Conservation (phyloP, 306 rosid species). For the Nissolia schottii region DNA sequence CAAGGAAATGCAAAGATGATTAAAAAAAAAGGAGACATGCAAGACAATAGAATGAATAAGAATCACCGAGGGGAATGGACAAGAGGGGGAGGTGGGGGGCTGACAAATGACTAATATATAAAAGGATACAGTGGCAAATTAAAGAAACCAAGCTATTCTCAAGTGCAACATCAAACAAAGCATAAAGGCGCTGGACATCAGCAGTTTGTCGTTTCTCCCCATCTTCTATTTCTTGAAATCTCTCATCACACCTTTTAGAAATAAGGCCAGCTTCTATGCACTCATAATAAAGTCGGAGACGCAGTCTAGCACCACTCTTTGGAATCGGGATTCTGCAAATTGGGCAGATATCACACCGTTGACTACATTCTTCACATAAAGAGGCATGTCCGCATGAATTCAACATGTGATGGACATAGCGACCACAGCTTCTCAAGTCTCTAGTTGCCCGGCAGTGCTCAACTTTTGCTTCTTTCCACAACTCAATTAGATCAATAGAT, state of each 20-base stretch:
- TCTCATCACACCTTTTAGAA: conserved; percentile 75
- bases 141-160: conserved; percentile 88
- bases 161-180: conserved; percentile 90
- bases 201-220: conserved; percentile 63
- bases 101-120: not conserved
- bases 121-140: conserved; percentile 96
- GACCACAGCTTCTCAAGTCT: conserved; percentile 97
- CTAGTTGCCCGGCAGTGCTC: conserved; percentile 95
- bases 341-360: conserved; percentile 87
- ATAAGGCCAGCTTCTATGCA: conserved; percentile 85
- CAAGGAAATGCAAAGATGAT: conserved; percentile 43
- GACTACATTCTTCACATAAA: conserved; percentile 88
- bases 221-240: conserved; percentile 70
- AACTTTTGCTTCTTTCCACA: conserved; percentile 92
- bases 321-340: conserved; percentile 74
- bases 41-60: not conserved
- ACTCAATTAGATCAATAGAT: conserved; percentile 70
- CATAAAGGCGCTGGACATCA: conserved; percentile 82
- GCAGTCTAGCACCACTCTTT: conserved; percentile 48
- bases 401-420: conserved; percentile 65
- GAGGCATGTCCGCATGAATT: conserved; percentile 92
- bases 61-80: not conserved
- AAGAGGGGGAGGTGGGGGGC: not conserved
- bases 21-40: not conserved
- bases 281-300: conserved; percentile 74